Evolutionary conservation across 78 protist species (phyloP).

Genomic region (Dictyostelium capitatum): DNA sequence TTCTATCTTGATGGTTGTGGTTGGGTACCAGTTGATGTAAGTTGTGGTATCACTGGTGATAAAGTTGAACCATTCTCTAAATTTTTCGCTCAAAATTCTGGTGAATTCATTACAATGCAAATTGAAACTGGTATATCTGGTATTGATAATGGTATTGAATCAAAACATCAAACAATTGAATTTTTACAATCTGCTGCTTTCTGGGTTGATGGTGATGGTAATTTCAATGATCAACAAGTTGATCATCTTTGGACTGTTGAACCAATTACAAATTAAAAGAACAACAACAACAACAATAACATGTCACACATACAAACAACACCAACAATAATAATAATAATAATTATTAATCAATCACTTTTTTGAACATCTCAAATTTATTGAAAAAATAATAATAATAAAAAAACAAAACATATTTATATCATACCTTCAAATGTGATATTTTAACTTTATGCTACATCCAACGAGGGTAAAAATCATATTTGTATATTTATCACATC

Average conservation of each 20-base stretch:
- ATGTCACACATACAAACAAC: no score
- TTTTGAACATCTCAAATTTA: no score
- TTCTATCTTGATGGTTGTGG: conserved; percentile 68
- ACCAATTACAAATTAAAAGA: no score
- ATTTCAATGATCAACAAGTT: background rate
- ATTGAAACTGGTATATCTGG: conserved; percentile 43
- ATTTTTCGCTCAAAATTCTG: conserved; percentile 38
- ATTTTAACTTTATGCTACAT: no score
- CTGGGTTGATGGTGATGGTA: conserved; percentile 60
- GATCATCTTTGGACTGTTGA: conserved; percentile 35
- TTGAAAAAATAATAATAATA: no score
- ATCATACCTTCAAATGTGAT: no score
- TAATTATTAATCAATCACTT: no score
- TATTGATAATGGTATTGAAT: conserved; percentile 9
- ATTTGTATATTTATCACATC: no score
- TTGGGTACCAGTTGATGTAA: conserved; percentile 69
- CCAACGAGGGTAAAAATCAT: no score
- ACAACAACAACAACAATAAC: no score
- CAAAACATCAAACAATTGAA: conserved; percentile 11
- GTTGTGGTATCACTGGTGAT: conserved; percentile 49
- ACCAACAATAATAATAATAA: no score
- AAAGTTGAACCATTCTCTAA: conserved; percentile 42
- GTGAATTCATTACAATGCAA: conserved; percentile 73
- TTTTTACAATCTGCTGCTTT: conserved; percentile 37
- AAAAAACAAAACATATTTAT: no score